phyloP scores from a whole-genome alignment of 495 filamentous ascomycete genomes.

The Sporormia fimetaria region DNA sequence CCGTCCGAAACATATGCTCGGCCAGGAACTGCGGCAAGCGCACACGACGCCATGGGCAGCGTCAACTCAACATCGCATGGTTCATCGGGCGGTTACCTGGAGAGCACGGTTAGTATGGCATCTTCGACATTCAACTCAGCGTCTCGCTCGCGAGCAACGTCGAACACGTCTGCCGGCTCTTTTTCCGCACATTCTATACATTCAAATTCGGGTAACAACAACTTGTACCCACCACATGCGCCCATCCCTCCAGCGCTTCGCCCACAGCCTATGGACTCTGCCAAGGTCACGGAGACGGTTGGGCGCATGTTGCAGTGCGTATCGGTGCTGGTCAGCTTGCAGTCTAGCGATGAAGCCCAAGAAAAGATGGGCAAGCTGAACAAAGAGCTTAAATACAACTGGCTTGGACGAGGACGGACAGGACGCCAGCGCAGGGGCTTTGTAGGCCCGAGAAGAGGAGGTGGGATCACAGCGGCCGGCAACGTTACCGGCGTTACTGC shows the following conservation, averaged over 20 bases:
- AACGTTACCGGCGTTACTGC: neutral
- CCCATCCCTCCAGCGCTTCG: constrained; percentile 10
- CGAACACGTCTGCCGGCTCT: constrained; percentile 68
- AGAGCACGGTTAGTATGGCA: constrained; percentile 40
- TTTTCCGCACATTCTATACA: constrained; percentile 41
- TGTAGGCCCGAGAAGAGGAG: constrained; percentile 50
- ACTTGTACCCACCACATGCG: neutral
- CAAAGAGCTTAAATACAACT: constrained; percentile 85
- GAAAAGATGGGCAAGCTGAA: constrained; percentile 71
- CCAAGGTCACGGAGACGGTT: constrained; percentile 84
- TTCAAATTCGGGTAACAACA: constrained; percentile 6
- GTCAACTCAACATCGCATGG: constrained; percentile 7
- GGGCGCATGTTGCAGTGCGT: constrained; percentile 96
- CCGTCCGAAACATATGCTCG: constrained; percentile 46
- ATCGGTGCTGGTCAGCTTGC: constrained; percentile 70
- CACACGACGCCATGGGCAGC: constrained; percentile 6
- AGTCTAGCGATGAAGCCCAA: constrained; percentile 60
- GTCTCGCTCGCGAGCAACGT: constrained; percentile 50
- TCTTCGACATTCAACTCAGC: constrained; percentile 15
- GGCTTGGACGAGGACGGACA: constrained; percentile 82
- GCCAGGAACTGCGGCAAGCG: constrained; percentile 15
- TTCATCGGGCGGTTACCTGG: constrained; percentile 38
- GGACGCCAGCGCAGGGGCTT: constrained; percentile 82
- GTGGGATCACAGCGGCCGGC: constrained; percentile 1
- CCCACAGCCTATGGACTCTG: constrained; percentile 48